Evolutionary conservation across 805 yeast genomes (phyloP), one percentile per base, ranked within the genome.

Genomic region (Teunomyces panamensis): DNA sequence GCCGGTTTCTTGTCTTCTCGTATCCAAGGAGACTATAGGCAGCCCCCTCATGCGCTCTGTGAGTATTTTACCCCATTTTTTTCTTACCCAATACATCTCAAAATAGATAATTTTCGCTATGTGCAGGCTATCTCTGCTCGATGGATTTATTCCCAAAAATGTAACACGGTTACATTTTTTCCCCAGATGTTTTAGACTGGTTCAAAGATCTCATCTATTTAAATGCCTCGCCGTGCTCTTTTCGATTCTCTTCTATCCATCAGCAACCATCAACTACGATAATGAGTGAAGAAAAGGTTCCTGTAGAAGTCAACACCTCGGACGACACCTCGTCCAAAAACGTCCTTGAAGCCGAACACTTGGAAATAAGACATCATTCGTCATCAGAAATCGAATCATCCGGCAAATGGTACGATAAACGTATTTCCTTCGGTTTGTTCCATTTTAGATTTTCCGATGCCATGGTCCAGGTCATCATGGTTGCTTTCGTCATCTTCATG

Each of bases 401-500:
- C 11, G 73, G 73, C n/a, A 53, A 57, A 33, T 76, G 80, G 80
- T 75, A 74, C 54, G 73, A 73, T 52, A 49, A 53, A 33, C 35
- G 45, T 27, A 28, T 53, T 29, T 16, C 30, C 14, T 9, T 52
- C 16, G 30, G 44, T 13, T 32, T 39, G 14, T 27, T 46, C 50
- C 4, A 51, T 58, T 17, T 49, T 60, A 17, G 60, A 54, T 75
- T 67, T 59, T 70, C 74, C 9, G 57, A 64, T 51, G 59, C 73
- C 39, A 62, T 64, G 59, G 63, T 65, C 43, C 82, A 77, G 59
- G 61, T 78, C 32, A 64, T 77, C 26, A 60, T 78, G 66, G 62
- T 76, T 53, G 64, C 80, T 5, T 73, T 75, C 50, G 75, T 74
- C 8, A 58, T 75, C 29, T 77, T 77, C 58, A 63, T 77, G 67